Percentiles rank a stretch among this genome's conserved stretches.
Evolutionary conservation across 1,139 yeast species (phyloP).

Genomic region (Geotrichum armillariae): DNA sequence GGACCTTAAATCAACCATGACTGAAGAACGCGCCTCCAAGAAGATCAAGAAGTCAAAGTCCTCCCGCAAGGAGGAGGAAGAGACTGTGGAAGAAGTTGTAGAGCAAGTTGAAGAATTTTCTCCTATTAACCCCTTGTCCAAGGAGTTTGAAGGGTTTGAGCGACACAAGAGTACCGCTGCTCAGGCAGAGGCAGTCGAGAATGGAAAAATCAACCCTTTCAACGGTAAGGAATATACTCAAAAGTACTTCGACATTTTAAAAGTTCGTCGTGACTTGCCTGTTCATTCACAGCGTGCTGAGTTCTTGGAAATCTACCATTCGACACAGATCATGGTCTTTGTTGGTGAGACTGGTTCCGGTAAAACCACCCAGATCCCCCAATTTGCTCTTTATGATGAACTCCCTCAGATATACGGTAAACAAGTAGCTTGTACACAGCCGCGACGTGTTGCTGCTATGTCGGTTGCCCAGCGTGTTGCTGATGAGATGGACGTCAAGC

Average conservation of each 20-base stretch:
- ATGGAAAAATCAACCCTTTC: conserved; percentile 71
- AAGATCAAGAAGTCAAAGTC: conserved; percentile 25
- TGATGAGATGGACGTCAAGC: conserved; percentile 87
- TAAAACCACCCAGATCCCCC: conserved; percentile 96
- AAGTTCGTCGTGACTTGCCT: conserved; percentile 80
- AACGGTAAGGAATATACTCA: conserved; percentile 62
- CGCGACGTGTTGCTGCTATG: conserved; percentile 97
- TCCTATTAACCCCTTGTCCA: conserved; percentile 13
- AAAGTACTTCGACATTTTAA: conserved; percentile 74
- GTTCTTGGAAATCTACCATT: conserved; percentile 78
- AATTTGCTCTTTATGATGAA: conserved; percentile 90
- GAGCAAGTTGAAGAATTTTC: neutral
- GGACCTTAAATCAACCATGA: conserved; percentile 20
- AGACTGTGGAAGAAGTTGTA: conserved; percentile 3
- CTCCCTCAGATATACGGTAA: conserved; percentile 78
- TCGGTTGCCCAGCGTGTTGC: conserved; percentile 96
- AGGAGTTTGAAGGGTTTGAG: conserved; percentile 20
- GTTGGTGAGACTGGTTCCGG: conserved; percentile 99
- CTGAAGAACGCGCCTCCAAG: conserved; percentile 29
- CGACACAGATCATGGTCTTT: conserved; percentile 92
- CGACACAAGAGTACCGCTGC: conserved; percentile 63
- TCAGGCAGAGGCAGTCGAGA: conserved; percentile 65
- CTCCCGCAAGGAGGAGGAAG: conserved; percentile 17
- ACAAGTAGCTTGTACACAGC: conserved; percentile 95
- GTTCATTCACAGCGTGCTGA: conserved; percentile 93